phyloP scores from a whole-genome alignment of 345 rosid genomes.

The Eutrema heterophyllum region DNA sequence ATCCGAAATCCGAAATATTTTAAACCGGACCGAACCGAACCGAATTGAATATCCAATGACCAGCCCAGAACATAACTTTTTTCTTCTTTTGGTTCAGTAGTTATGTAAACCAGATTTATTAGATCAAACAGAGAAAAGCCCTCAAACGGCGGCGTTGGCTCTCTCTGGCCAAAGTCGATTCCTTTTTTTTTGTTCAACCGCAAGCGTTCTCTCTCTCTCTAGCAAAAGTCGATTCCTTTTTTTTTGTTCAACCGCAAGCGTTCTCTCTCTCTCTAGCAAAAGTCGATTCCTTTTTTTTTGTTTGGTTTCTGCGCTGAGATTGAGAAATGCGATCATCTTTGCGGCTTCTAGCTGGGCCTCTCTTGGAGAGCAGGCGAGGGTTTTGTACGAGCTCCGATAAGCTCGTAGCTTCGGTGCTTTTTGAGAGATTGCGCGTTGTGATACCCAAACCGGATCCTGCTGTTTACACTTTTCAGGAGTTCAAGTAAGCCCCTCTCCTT shows the following conservation, averaged over 20 bases:
- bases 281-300: no score
- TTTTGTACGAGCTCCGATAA: constrained; percentile 66
- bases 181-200: no score
- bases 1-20: no score
- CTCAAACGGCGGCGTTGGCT: constrained; percentile 15
- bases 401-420: constrained; percentile 80
- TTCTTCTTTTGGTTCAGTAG: neutral
- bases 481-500: constrained; percentile 53
- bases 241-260: no score
- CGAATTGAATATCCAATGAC: no score
- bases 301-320: neutral
- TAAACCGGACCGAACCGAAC: neutral
- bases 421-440: constrained; percentile 90
- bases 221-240: no score
- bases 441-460: constrained; percentile 85
- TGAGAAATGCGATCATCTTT: constrained; percentile 48
- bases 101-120: neutral
- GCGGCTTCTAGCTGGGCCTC: constrained; percentile 29
- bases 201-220: no score
- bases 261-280: no score
- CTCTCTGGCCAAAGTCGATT: neutral
- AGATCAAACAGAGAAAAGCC: constrained; percentile 2
- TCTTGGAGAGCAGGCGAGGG: constrained; percentile 33
- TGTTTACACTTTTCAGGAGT: constrained; percentile 88
- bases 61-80: no score